Percentiles rank a stretch among this genome's conserved stretches.
phyloP scores from a whole-genome alignment of 2,329 filamentous ascomycete species.

The Aspergillus transmontanensis region DNA sequence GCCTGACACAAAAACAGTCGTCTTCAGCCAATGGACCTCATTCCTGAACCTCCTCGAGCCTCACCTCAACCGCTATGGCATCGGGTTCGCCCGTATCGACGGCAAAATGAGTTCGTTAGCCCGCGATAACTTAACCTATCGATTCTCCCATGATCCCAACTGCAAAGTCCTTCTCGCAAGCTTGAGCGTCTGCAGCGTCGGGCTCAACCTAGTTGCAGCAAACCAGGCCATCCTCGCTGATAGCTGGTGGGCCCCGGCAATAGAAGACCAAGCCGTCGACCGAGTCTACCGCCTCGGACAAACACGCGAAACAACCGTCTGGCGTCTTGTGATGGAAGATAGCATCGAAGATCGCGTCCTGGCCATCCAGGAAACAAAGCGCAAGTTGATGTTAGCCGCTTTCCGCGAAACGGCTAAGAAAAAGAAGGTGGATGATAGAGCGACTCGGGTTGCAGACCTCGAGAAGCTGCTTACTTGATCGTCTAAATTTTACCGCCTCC shows the following conservation, averaged over 20 bases:
- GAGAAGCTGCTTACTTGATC: conserved; percentile 36
- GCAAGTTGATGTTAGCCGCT: conserved; percentile 73
- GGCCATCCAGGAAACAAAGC: conserved; percentile 76
- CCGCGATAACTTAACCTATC: conserved; percentile 72
- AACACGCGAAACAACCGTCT: conserved; percentile 73
- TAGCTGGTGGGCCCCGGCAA: conserved; percentile 90
- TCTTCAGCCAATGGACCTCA: conserved; percentile 82
- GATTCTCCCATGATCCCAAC: conserved; percentile 66
- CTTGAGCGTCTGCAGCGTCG: conserved; percentile 79
- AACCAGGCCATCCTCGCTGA: conserved; percentile 84
- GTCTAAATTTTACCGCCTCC: not conserved
- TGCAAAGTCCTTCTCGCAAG: conserved; percentile 80
- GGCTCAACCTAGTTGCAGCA: conserved; percentile 81
- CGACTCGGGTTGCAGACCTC: conserved; percentile 56
- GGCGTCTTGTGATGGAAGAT: conserved; percentile 77
- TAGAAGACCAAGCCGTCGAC: conserved; percentile 89
- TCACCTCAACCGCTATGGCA: conserved; percentile 62
- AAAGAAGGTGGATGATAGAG: conserved; percentile 57
- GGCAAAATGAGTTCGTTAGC: conserved; percentile 72
- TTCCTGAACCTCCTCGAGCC: conserved; percentile 75
- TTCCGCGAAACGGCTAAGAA: conserved; percentile 71
- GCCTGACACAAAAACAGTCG: conserved; percentile 71
- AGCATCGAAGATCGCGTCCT: conserved; percentile 82
- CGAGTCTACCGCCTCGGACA: conserved; percentile 86
- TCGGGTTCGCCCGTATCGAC: conserved; percentile 73